These are phyloP conservation scores for Escovopsis sp. DNA, from an alignment of 2,329 filamentous ascomycete species.

Conservation along the genomic window DNA sequence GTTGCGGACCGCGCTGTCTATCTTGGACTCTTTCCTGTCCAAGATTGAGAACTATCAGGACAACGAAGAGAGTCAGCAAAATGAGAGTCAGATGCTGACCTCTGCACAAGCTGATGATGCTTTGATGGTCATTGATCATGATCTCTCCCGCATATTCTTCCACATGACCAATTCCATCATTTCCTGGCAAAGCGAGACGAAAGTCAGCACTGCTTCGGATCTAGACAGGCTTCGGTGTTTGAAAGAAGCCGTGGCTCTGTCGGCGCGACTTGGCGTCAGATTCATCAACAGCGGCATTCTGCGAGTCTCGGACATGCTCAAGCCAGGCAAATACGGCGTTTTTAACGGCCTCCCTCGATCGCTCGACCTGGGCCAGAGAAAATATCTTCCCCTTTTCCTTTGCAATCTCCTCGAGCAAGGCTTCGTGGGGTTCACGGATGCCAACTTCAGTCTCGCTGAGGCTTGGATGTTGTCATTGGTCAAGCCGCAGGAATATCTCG, in stretches of 20 bases:
- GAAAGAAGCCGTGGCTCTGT: conserved; percentile 30
- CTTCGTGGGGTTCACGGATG: conserved; percentile 31
- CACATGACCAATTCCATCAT: conserved; percentile 29
- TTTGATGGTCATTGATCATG: conserved; percentile 30
- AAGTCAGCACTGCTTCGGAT: conserved; percentile 5
- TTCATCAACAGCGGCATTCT: conserved; percentile 31
- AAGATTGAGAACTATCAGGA: conserved; percentile 29
- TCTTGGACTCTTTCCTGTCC: conserved; percentile 31
- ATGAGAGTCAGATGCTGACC: conserved; percentile 23
- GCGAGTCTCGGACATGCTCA: conserved; percentile 31
- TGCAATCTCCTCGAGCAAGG: conserved; percentile 31
- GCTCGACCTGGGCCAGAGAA: conserved; percentile 26
- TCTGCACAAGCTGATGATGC: conserved; percentile 32
- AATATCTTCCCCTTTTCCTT: conserved; percentile 36
- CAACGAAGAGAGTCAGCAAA: conserved; percentile 22
- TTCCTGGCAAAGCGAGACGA: conserved; percentile 8
- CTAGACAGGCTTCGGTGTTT: conserved; percentile 19
- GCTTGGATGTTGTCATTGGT: conserved; percentile 39
- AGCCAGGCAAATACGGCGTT: conserved; percentile 31
- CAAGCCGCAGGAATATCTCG: conserved; percentile 31
- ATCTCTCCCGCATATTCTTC: conserved; percentile 32
- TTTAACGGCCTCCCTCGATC: conserved; percentile 29
- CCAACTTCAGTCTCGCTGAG: conserved; percentile 30
- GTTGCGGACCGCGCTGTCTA: conserved; percentile 29
- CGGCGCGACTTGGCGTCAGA: conserved; percentile 30